These are phyloP conservation scores for Erucastrum elatum DNA, from an alignment of 345 rosid species.

Conservation along the genomic window DNA sequence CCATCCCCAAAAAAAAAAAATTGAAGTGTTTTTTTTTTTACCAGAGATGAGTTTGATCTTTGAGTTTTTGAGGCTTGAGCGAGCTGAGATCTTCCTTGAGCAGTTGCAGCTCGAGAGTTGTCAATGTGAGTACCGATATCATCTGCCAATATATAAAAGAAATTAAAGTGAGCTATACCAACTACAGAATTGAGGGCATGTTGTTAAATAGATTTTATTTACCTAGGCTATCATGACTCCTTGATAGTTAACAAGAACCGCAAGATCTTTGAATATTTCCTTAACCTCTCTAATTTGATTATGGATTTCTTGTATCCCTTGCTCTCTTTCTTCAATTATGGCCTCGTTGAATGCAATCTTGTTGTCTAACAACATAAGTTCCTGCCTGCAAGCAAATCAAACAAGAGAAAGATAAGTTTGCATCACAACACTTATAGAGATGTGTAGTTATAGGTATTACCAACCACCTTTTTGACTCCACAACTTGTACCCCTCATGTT, in stretches of 20 bases:
- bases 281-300: not conserved
- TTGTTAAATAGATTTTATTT: not conserved
- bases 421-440: not conserved
- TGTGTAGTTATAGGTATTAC: not conserved
- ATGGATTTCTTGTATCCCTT: not conserved
- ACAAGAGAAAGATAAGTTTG: not conserved
- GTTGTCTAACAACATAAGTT: no score
- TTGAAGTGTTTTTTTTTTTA: not conserved
- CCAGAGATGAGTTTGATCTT: not conserved
- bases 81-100: not conserved
- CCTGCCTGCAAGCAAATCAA: not conserved
- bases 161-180: not conserved
- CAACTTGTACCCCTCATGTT: not conserved
- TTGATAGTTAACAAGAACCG: not conserved
- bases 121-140: not conserved
- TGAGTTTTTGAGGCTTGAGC: not conserved
- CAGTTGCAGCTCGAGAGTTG: not conserved
- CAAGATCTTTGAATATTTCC: not conserved
- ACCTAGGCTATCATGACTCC: not conserved
- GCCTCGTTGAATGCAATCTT: not conserved
- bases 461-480: not conserved
- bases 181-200: not conserved
- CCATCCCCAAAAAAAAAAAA: not conserved
- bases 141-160: not conserved
- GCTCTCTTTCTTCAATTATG: not conserved